A percentile compares a stretch with the other conserved stretches of the same genome.
Evolutionary conservation across 2,329 filamentous ascomycete genomes (phyloP).

Genomic region (Ophiostoma australiae): DNA sequence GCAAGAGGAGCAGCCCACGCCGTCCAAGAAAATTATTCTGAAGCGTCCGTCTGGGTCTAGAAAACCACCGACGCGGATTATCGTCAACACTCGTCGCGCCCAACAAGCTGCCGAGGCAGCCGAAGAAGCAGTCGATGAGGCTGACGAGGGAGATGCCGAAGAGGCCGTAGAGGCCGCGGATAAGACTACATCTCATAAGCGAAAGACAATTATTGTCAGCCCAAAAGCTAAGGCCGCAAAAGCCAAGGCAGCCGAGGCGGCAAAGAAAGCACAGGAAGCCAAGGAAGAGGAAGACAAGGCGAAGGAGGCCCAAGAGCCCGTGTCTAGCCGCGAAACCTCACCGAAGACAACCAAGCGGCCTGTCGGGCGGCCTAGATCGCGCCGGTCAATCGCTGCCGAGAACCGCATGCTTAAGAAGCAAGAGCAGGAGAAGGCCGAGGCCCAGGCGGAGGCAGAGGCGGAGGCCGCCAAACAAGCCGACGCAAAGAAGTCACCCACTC

Average conservation of each 20-base stretch:
- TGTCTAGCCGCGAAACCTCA: not conserved
- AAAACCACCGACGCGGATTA: slow-evolving; percentile 26
- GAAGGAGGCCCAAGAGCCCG: not conserved
- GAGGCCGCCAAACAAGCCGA: not conserved
- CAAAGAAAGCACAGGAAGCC: not conserved
- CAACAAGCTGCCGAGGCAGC: slow-evolving; percentile 28
- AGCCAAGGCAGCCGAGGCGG: not conserved
- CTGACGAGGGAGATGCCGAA: not conserved
- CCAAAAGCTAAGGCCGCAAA: slow-evolving; percentile 9
- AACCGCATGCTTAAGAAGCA: slow-evolving; percentile 23
- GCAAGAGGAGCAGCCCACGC: slow-evolving; percentile 20
- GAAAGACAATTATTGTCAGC: slow-evolving; percentile 18
- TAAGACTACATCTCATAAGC: not conserved
- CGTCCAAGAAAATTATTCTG: slow-evolving; percentile 44
- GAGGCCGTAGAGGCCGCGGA: not conserved
- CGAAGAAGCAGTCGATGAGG: slow-evolving; percentile 3
- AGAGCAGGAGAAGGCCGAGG: slow-evolving; percentile 16
- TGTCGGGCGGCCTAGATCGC: slow-evolving; percentile 24
- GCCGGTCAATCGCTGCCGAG: slow-evolving; percentile 22
- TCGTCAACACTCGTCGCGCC: slow-evolving; percentile 25
- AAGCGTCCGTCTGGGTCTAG: slow-evolving; percentile 36
- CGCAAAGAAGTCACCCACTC: not conserved
- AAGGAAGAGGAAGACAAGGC: not conserved
- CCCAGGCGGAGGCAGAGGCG: not conserved
- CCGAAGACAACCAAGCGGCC: slow-evolving; percentile 20